Percentiles rank a stretch among this genome's conserved stretches.
phyloP scores from a whole-genome alignment of 1,284 basidiomycete species.

The Papiliotrema nemorosa region DNA sequence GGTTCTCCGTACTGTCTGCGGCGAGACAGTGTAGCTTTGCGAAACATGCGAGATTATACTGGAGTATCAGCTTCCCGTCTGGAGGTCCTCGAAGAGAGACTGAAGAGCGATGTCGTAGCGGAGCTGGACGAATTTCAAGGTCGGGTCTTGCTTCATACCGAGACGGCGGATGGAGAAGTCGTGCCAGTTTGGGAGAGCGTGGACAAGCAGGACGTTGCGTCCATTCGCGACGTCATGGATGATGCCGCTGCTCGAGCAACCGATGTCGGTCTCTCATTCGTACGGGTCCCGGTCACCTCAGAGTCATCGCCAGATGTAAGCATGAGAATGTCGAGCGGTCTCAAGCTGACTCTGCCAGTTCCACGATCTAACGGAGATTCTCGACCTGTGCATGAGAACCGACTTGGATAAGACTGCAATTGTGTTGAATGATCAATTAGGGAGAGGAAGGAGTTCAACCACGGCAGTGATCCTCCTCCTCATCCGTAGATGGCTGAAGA shows the following conservation, averaged over 20 bases:
- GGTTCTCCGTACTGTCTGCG: constrained; percentile 52
- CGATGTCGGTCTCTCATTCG: constrained; percentile 62
- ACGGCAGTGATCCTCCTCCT: constrained; percentile 83
- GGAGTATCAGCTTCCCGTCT: constrained; percentile 84
- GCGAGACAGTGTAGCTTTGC: constrained; percentile 70
- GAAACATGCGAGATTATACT: constrained; percentile 86
- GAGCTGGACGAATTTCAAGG: constrained; percentile 83
- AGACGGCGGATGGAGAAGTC: constrained; percentile 81
- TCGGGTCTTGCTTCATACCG: constrained; percentile 80
- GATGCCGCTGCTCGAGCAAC: constrained; percentile 50
- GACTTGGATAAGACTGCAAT: constrained; percentile 72
- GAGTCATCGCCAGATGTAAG: constrained; percentile 53
- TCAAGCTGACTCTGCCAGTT: constrained; percentile 44
- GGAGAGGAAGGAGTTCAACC: constrained; percentile 86
- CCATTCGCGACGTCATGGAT: constrained; percentile 87
- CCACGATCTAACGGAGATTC: constrained; percentile 61
- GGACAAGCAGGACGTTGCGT: constrained; percentile 68
- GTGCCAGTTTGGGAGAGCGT: constrained; percentile 96
- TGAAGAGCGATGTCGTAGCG: constrained; percentile 81
- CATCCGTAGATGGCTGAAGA: constrained; percentile 76
- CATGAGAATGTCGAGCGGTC: background rate
- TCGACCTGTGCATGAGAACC: constrained; percentile 76
- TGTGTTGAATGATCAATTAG: constrained; percentile 94
- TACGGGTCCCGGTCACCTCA: constrained; percentile 83
- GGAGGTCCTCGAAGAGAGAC: constrained; percentile 84